phyloP scores from a whole-genome alignment of 352 stramenopile species.

The Phytophthora pistaciae region DNA sequence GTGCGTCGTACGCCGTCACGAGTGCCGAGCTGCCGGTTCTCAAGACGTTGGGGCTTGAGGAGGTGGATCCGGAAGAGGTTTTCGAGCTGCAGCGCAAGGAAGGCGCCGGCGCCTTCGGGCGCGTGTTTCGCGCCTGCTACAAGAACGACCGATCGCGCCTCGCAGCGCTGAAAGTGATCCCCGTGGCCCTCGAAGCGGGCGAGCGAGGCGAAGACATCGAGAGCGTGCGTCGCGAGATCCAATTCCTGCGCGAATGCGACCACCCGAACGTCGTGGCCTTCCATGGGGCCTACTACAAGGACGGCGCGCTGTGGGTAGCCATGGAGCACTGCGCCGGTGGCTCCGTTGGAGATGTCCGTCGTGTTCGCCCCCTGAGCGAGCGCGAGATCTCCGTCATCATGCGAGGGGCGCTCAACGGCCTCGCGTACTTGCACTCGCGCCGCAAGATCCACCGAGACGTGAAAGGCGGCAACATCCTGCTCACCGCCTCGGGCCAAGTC shows the following conservation, averaged over 20 bases:
- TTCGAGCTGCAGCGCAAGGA: conserved; percentile 84
- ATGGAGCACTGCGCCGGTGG: conserved; percentile 92
- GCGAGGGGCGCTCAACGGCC: conserved; percentile 73
- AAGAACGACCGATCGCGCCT: conserved; percentile 45
- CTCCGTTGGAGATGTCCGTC: conserved; percentile 80
- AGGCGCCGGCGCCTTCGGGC: conserved; percentile 72
- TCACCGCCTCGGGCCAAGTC: conserved; percentile 92
- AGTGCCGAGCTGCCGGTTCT: conserved; percentile 46
- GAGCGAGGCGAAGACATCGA: conserved; percentile 77
- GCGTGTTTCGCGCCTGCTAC: conserved; percentile 74
- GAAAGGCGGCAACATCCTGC: conserved; percentile 95
- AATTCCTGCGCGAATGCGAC: conserved; percentile 79
- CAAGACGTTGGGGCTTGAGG: conserved; percentile 65
- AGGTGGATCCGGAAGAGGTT: conserved; percentile 68
- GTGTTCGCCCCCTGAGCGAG: conserved; percentile 58
- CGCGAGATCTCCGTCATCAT: conserved; percentile 84
- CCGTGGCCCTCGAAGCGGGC: conserved; percentile 64
- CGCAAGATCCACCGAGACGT: conserved; percentile 95
- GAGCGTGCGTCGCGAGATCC: conserved; percentile 74
- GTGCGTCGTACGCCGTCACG: conserved; percentile 38
- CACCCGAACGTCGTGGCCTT: conserved; percentile 85
- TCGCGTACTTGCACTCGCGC: conserved; percentile 87
- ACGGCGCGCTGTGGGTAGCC: conserved; percentile 87
- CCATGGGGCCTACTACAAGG: conserved; percentile 82
- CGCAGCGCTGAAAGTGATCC: conserved; percentile 81